Evolutionary conservation across 1,284 basidiomycete genomes (phyloP).

Genomic region (Apiotrichum porosum): DNA sequence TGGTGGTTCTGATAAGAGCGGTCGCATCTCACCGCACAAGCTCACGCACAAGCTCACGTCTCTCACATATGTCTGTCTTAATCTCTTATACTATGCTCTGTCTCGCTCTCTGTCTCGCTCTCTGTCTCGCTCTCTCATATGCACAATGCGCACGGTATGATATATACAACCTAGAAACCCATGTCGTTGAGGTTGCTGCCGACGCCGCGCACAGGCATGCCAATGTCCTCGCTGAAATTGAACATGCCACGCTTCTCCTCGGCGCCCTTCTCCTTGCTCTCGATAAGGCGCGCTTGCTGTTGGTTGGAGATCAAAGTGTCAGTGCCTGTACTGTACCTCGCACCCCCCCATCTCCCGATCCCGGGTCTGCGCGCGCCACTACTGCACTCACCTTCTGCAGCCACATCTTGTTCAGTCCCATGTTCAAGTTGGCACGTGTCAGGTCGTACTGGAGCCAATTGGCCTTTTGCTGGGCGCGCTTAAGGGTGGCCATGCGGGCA

Average conservation of each 20-base stretch:
- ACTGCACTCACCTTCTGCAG: conserved; percentile 32
- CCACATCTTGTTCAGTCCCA: conserved; percentile 29
- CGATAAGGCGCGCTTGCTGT: conserved; percentile 10
- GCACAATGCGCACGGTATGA: no score
- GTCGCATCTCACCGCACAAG: no score
- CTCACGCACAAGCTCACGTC: no score
- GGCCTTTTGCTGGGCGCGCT: conserved; percentile 15
- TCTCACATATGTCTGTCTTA: no score
- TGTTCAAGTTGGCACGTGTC: conserved; percentile 13
- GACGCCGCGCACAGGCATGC: conserved; percentile 11
- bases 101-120: no score
- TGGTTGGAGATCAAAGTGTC: neutral
- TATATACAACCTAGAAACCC: conserved; percentile 20
- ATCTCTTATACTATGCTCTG: no score
- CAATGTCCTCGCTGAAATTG: conserved; percentile 4
- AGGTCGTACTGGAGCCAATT: conserved; percentile 24
- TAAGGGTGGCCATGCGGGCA: conserved; percentile 14
- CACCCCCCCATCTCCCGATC: no score
- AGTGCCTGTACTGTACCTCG: neutral
- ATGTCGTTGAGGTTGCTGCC: conserved; percentile 17
- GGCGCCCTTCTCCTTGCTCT: conserved; percentile 7
- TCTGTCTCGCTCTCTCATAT: no score
- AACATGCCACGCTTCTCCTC: neutral
- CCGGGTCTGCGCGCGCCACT: no score
- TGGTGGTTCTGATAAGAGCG: no score